Conservation (phyloP, 176 grass and related monocot genomes). For the Avena eriantha region DNA sequence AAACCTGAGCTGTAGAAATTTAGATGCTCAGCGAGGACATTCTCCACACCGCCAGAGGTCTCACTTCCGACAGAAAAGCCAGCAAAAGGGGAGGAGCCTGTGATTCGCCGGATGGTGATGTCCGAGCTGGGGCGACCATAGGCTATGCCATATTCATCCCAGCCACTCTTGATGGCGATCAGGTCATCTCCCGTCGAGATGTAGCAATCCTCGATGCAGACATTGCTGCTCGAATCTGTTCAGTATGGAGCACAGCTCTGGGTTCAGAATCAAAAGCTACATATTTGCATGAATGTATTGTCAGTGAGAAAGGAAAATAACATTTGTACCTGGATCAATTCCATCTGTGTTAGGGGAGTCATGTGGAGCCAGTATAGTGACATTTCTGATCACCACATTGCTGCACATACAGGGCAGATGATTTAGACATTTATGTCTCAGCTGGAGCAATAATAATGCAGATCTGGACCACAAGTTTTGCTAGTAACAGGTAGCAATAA, state of each 20-base stretch:
- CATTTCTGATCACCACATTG: constrained; percentile 85
- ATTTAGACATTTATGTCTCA: constrained; percentile 45
- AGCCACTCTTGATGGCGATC: constrained; percentile 86
- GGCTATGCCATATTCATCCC: constrained; percentile 92
- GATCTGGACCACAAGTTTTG: constrained; percentile 41
- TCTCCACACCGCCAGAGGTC: constrained; percentile 77
- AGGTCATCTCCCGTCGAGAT: constrained; percentile 92
- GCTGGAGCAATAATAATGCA: constrained; percentile 31
- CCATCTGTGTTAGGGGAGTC: constrained; percentile 96
- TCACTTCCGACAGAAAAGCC: constrained; percentile 83
- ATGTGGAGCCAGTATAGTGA: constrained; percentile 85
- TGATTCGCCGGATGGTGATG: constrained; percentile 75
- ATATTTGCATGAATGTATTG: constrained; percentile 26
- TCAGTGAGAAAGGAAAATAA: constrained; percentile 28
- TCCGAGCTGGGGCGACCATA: constrained; percentile 68
- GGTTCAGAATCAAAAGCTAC: background rate
- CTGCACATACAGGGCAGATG: constrained; percentile 54
- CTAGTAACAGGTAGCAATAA: constrained; percentile 37
- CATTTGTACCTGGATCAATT: constrained; percentile 78
- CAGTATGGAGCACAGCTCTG: constrained; percentile 17
- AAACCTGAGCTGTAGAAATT: constrained; percentile 69
- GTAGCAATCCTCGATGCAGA: constrained; percentile 92
- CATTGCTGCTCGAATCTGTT: constrained; percentile 87
- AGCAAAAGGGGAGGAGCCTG: constrained; percentile 73
- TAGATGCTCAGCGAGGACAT: constrained; percentile 75